These are phyloP conservation scores for Juglanconis sp. DNA, from an alignment of 2,329 filamentous ascomycete species.

Conservation along the genomic window DNA sequence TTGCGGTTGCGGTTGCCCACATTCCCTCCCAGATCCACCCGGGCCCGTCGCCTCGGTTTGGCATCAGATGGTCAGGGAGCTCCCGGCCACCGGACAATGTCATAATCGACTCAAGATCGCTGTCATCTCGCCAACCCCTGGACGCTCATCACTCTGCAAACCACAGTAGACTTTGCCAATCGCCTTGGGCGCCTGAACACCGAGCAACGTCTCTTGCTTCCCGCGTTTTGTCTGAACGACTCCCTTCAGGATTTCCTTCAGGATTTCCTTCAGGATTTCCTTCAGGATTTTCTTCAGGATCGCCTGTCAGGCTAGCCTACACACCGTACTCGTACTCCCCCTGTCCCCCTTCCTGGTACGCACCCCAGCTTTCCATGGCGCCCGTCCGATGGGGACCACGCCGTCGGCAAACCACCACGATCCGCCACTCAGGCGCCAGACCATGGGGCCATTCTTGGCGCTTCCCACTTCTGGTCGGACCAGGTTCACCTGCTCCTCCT, in stretches of 20 bases:
- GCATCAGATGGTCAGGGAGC: constrained; percentile 11
- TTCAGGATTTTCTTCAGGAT: background rate
- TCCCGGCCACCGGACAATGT: background rate
- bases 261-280: background rate
- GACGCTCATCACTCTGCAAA: background rate
- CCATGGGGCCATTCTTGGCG: background rate
- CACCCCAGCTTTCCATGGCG: background rate
- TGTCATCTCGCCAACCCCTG: background rate
- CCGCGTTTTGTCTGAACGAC: too few species aligned
- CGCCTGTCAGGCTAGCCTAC: background rate
- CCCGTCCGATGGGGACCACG: background rate
- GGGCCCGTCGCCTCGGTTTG: constrained; percentile 10
- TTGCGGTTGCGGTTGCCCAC: background rate
- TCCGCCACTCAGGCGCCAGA: background rate
- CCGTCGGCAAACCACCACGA: background rate
- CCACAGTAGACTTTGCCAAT: background rate
- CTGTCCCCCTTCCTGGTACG: background rate
- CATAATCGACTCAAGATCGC: constrained; percentile 1
- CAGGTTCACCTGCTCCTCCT: background rate
- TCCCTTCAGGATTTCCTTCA: too few species aligned
- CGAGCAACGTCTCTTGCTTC: too few species aligned
- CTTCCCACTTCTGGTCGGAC: background rate
- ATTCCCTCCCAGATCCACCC: background rate
- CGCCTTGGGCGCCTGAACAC: too few species aligned
- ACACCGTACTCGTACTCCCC: background rate